Evolutionary conservation across 202 grass and related monocot species (phyloP), one percentile per base, ranked within the genome.

Genomic region (Elaeis oleifera): DNA sequence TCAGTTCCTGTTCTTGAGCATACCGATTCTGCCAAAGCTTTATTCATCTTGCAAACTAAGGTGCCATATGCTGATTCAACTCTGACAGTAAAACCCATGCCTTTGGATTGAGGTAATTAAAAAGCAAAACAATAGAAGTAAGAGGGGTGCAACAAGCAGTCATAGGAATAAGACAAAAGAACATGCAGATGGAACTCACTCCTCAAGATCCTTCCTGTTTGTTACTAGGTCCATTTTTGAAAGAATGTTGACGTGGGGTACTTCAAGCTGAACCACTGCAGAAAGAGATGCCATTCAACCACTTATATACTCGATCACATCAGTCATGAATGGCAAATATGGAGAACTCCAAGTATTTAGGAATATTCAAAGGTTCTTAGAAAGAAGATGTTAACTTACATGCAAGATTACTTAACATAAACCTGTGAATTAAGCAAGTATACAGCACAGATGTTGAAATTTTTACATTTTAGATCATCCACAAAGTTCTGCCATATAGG

Each of bases 211-310:
- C 23, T 24, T 24, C 23, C 3, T 24, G 23, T 24, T 24, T 24
- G 23, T 24, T 24, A 87, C 85, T 49, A 99, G 65, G 59, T 99
- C 94, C 94, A 99, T 94, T 60, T 99, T 99, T 31, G 88, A 86
- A 75, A 99, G 94, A 53, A 99, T 94, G 73, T 99, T 99, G 58
- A 99, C 72, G 66, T 99, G 88, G 50, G 94, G 82, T 73, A 99
- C 70, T 80, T 99, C 94, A 54, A 99, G 94, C 67, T 99, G 94
- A 81, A 99, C 73, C 94, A 94, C 94, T 6, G 94, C 88, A 71
- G 94, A 84, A 59, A 99, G 88, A 74, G 88, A 99, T 58, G 94
- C 88, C 84, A 99, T 83, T 73, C 88, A 99, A 60, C 94, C 88
- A 17, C 88, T 94, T 48, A 94, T 99, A 72, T 99, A 99, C 74